Conservation (phyloP, 331 rosid genomes). For the Phaseolus coccineus region DNA sequence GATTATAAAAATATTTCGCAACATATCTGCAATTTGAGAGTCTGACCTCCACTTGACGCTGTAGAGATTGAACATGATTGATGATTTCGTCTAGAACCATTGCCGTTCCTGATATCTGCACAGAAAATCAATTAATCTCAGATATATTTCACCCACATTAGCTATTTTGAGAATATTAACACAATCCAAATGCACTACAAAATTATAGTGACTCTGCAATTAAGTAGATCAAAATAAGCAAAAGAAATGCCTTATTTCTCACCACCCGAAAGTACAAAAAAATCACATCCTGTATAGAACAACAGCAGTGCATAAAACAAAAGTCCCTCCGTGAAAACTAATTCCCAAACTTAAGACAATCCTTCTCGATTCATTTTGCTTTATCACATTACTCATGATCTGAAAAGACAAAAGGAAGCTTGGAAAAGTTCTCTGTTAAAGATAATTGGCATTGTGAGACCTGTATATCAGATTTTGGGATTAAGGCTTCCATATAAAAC, state of each 20-base stretch:
- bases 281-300: too few species aligned
- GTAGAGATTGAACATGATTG: constrained; percentile 94
- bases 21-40: constrained; percentile 44
- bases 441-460: too few species aligned
- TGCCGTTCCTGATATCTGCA: constrained; percentile 98
- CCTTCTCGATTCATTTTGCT: too few species aligned
- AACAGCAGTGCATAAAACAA: too few species aligned
- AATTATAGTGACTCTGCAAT: constrained; percentile 20
- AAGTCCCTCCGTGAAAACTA: too few species aligned
- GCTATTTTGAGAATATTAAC: constrained; percentile 36
- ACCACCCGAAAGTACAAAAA: too few species aligned
- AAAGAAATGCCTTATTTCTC: too few species aligned
- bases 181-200: constrained; percentile 21
- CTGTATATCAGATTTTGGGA: background rate
- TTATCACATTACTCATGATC: too few species aligned
- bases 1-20: constrained; percentile 34
- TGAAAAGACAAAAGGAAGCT: too few species aligned
- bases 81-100: constrained; percentile 96
- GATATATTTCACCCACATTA: constrained; percentile 23
- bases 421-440: too few species aligned
- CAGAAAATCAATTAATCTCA: constrained; percentile 43
- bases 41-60: constrained; percentile 98
- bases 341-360: too few species aligned
- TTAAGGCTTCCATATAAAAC: constrained; percentile 34
- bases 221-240: background rate